phyloP scores from a whole-genome alignment of 768 basidiomycete species.

The Suillus clintonianus region DNA sequence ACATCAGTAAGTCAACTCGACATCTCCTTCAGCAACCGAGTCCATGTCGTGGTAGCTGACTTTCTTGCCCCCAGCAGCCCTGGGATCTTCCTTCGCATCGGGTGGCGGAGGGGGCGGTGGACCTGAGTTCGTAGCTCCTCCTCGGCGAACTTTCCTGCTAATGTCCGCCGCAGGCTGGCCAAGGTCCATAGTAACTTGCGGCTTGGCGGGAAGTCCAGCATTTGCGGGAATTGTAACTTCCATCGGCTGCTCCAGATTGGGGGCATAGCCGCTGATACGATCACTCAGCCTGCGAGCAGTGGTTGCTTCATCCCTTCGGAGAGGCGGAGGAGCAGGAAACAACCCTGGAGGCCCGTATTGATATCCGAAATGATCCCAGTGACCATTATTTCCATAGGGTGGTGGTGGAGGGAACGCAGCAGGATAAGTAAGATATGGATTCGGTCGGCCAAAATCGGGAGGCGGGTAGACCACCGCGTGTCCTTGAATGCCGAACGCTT shows the following conservation, averaged over 20 bases:
- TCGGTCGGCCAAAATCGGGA: conserved; percentile 42
- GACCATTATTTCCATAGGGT: conserved; percentile 40
- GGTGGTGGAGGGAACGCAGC: conserved; percentile 37
- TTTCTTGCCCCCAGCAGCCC: conserved; percentile 84
- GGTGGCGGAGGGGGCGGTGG: conserved; percentile 80
- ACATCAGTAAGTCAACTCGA: conserved; percentile 50
- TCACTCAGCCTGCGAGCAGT: conserved; percentile 72
- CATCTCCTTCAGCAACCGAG: conserved; percentile 80
- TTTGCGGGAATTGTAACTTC: conserved; percentile 56
- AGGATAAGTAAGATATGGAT: conserved; percentile 40
- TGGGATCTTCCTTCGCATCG: conserved; percentile 90
- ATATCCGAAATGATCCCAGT: conserved; percentile 50
- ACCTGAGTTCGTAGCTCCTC: conserved; percentile 44
- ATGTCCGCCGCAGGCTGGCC: conserved; percentile 29
- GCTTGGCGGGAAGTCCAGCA: conserved; percentile 82
- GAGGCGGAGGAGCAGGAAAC: conserved; percentile 38
- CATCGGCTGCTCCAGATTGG: conserved; percentile 42
- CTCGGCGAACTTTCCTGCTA: conserved; percentile 37
- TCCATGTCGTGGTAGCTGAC: conserved; percentile 98
- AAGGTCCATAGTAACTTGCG: conserved; percentile 55
- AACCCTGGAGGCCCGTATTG: conserved; percentile 38
- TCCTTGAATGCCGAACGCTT: conserved; percentile 81
- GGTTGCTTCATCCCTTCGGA: conserved; percentile 59
- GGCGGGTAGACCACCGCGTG: conserved; percentile 50
- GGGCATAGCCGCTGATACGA: conserved; percentile 77